These are phyloP conservation scores for Carpinus fangiana DNA, from an alignment of 306 rosid genomes.

Conservation along the genomic window DNA sequence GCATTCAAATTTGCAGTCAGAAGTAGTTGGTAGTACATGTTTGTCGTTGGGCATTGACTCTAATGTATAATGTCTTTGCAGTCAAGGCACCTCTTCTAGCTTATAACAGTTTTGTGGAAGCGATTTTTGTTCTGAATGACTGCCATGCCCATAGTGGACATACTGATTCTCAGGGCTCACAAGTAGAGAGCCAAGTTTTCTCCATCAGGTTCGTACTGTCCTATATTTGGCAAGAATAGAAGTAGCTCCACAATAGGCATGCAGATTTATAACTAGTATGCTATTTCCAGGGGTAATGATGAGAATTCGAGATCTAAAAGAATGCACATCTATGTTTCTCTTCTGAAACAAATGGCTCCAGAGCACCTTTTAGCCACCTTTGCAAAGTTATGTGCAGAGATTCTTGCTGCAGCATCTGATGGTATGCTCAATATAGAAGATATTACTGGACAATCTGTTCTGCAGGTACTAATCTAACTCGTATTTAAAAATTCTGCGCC, in stretches of 20 bases:
- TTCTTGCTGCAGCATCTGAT: slow-evolving; percentile 92
- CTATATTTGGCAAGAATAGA: slow-evolving; percentile 13
- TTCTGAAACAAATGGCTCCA: slow-evolving; percentile 93
- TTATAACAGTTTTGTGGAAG: slow-evolving; percentile 90
- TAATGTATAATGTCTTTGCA: slow-evolving; percentile 33
- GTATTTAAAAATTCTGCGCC: neutral
- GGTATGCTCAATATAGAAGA: slow-evolving; percentile 77
- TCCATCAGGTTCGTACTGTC: slow-evolving; percentile 66
- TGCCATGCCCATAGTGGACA: slow-evolving; percentile 69
- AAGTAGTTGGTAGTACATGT: slow-evolving; percentile 16
- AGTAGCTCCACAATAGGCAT: slow-evolving; percentile 17
- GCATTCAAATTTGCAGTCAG: slow-evolving; percentile 25
- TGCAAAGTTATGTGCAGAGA: slow-evolving; percentile 89
- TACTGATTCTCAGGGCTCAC: slow-evolving; percentile 52
- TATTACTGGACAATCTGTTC: slow-evolving; percentile 70
- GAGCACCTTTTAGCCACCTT: slow-evolving; percentile 91
- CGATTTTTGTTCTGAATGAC: slow-evolving; percentile 84
- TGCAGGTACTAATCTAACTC: slow-evolving; percentile 58
- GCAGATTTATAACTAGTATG: slow-evolving; percentile 13
- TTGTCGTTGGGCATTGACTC: slow-evolving; percentile 23
- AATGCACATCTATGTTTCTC: slow-evolving; percentile 81
- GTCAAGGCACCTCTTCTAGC: slow-evolving; percentile 92
- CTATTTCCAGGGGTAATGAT: slow-evolving; percentile 71
- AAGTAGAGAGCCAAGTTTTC: slow-evolving; percentile 58
- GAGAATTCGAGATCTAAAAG: slow-evolving; percentile 76